These are phyloP conservation scores for Cryptosporidium sp. DNA, from an alignment of 169 alveolate species.

Conservation along the genomic window DNA sequence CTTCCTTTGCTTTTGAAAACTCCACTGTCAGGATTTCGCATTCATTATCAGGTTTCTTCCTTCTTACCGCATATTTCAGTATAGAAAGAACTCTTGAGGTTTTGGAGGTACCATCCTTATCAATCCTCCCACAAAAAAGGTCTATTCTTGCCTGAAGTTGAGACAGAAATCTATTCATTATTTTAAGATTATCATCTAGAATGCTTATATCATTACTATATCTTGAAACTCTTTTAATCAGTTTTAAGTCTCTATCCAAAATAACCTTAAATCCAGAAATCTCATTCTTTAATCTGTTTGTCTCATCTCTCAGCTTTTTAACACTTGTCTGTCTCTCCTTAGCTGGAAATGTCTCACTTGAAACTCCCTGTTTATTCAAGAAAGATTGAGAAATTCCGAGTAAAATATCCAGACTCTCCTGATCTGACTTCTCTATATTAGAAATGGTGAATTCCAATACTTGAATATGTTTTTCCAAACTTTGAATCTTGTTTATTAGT, in stretches of 20 bases:
- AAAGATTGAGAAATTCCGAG: background rate
- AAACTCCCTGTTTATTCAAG: background rate
- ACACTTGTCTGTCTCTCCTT: background rate
- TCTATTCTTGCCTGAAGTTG: conserved; percentile 21
- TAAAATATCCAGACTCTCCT: background rate
- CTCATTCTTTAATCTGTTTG: conserved; percentile 1
- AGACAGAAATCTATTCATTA: background rate
- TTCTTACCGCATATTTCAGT: conserved; percentile 29
- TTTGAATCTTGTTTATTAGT: background rate
- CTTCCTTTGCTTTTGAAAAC: conserved; percentile 2
- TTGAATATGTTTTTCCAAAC: background rate
- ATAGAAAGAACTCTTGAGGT: conserved; percentile 41
- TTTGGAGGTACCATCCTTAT: conserved; percentile 15
- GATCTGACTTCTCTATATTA: background rate
- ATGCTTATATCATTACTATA: conserved; percentile 9
- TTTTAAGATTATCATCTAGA: conserved; percentile 18
- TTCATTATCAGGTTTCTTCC: conserved; percentile 50
- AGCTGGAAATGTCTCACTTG: background rate
- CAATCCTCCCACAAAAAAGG: conserved; percentile 39
- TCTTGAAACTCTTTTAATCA: conserved; percentile 7
- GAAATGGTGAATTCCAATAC: conserved; percentile 9
- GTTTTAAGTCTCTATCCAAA: background rate
- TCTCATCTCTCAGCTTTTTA: background rate
- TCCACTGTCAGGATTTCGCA: conserved; percentile 38
- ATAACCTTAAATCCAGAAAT: background rate